Percentiles rank a stretch among this genome's conserved stretches.
These are phyloP conservation scores for Aspergillus brunneoviolaceus DNA, from an alignment of 2,329 filamentous ascomycete genomes.

Conservation along the genomic window DNA sequence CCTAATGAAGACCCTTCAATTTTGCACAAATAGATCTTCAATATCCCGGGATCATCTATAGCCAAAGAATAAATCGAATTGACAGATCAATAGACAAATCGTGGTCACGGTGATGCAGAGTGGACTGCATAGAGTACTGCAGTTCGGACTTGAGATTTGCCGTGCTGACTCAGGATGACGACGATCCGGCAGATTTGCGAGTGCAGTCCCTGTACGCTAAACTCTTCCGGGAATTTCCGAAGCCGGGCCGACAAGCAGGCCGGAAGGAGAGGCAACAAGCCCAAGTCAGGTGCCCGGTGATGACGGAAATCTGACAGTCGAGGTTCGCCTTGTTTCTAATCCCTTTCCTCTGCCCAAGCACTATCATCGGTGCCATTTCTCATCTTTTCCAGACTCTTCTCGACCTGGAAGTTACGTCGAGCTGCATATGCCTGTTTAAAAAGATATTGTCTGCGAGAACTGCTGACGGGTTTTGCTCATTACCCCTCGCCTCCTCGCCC, in stretches of 20 bases:
- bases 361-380: conserved; percentile 16
- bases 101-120: too few relatives aligned
- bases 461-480: conserved; percentile 4
- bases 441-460: conserved; percentile 1
- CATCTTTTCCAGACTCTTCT: conserved; percentile 5
- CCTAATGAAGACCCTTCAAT: too few relatives aligned
- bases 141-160: background rate
- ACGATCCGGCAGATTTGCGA: background rate
- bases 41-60: too few relatives aligned
- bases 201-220: conserved; percentile 7
- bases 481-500: conserved; percentile 23
- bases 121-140: too few relatives aligned
- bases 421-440: background rate
- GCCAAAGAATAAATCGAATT: too few relatives aligned
- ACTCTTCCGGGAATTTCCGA: conserved; percentile 2
- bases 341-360: conserved; percentile 14
- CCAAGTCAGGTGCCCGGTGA: conserved; percentile 21
- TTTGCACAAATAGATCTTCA: too few relatives aligned
- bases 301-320: conserved; percentile 25
- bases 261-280: conserved; percentile 10
- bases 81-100: too few relatives aligned
- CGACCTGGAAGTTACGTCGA: background rate
- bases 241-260: conserved; percentile 14
- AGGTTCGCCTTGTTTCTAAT: conserved; percentile 12
- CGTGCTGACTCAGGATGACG: background rate